phyloP scores from a whole-genome alignment of 805 yeast species.

The Spathaspora sp. region DNA sequence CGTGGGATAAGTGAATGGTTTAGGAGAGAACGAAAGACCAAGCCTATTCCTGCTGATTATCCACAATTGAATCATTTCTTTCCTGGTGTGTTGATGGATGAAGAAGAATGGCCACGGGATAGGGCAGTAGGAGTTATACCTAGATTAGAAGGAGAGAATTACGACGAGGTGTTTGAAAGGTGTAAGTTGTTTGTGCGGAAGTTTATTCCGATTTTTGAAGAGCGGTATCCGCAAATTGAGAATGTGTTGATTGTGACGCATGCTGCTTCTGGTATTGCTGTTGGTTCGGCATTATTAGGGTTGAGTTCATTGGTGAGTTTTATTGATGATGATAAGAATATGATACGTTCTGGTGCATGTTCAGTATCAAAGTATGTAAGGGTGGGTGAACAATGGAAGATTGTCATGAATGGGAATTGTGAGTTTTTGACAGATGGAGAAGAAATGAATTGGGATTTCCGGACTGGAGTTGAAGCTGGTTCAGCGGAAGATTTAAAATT shows the following conservation, averaged over 20 bases:
- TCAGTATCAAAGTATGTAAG: conserved; percentile 62
- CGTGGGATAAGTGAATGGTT: conserved; percentile 94
- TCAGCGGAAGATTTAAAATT: conserved; percentile 78
- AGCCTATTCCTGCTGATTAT: conserved; percentile 66
- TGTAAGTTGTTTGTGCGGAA: conserved; percentile 49
- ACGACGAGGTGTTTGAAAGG: conserved; percentile 63
- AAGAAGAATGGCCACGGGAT: conserved; percentile 34
- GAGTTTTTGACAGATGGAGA: conserved; percentile 73
- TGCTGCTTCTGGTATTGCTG: conserved; percentile 88
- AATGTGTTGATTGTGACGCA: conserved; percentile 77
- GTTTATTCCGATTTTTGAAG: conserved; percentile 58
- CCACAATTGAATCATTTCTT: conserved; percentile 53
- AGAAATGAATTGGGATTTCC: conserved; percentile 92
- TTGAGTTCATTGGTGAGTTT: conserved; percentile 48
- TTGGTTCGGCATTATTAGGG: conserved; percentile 73
- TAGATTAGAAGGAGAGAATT: conserved; percentile 67
- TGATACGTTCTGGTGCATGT: conserved; percentile 76
- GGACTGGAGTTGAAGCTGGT: conserved; percentile 77
- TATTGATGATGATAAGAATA: conserved; percentile 38
- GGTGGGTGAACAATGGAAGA: conserved; percentile 46
- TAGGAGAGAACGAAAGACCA: conserved; percentile 58
- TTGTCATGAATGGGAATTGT: conserved; percentile 69
- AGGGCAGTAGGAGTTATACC: conserved; percentile 63
- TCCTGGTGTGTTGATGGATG: conserved; percentile 27
- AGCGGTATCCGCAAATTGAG: conserved; percentile 54